Evolutionary conservation across 108 stramenopile genomes (phyloP).

Genomic region (Skeletonema grethae): DNA sequence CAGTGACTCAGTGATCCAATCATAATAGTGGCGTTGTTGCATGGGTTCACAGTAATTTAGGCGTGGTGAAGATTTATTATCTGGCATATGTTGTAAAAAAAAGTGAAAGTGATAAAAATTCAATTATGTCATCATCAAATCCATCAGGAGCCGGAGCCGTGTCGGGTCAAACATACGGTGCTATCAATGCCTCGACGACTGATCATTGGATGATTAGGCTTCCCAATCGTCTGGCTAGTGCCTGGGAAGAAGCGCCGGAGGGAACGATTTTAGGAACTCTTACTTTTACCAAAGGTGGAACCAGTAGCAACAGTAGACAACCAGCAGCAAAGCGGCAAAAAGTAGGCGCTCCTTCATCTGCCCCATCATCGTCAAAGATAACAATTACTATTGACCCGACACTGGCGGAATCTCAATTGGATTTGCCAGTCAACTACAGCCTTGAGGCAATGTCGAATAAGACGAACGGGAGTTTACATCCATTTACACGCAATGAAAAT

Average conservation of each 20-base stretch:
- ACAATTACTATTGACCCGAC: constrained; percentile 25
- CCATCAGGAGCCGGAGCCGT: constrained; percentile 23
- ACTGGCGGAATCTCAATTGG: constrained; percentile 41
- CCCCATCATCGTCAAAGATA: constrained; percentile 23
- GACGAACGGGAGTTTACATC: constrained; percentile 68
- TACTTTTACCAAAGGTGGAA: constrained; percentile 76
- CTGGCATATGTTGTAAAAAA: too few relatives aligned
- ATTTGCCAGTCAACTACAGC: constrained; percentile 79
- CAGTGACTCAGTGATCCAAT: too few relatives aligned
- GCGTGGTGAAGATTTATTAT: background rate
- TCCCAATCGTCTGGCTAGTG: constrained; percentile 68
- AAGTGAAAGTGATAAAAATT: too few relatives aligned
- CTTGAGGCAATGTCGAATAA: constrained; percentile 87
- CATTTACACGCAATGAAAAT: too few relatives aligned
- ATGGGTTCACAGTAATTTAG: background rate
- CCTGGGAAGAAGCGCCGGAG: constrained; percentile 77
- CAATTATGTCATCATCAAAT: constrained; percentile 6
- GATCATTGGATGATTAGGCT: constrained; percentile 75
- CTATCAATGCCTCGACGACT: constrained; percentile 29
- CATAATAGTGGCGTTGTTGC: too few relatives aligned
- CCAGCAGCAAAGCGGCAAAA: constrained; percentile 37
- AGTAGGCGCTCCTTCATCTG: constrained; percentile 13
- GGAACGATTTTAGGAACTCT: constrained; percentile 83
- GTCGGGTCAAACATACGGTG: constrained; percentile 50
- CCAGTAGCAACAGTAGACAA: constrained; percentile 3